These are phyloP conservation scores for Eutrema heterophyllum DNA, from an alignment of 345 rosid genomes.

Conservation along the genomic window DNA sequence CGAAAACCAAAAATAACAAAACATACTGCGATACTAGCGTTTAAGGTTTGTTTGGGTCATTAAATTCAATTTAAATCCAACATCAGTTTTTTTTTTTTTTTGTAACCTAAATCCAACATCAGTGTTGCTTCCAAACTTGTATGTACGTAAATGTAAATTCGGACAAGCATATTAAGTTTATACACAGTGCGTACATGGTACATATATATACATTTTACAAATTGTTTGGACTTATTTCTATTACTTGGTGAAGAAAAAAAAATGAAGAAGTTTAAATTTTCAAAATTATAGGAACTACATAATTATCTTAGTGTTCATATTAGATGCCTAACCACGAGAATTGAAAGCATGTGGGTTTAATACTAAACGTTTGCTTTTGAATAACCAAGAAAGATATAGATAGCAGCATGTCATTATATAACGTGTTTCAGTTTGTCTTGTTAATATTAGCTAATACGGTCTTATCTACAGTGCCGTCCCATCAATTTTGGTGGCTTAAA, in stretches of 20 bases:
- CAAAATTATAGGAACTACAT: neutral
- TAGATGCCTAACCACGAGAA: conserved; percentile 31
- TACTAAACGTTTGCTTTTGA: conserved; percentile 26
- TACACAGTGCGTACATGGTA: neutral
- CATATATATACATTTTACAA: neutral
- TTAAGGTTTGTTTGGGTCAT: too few species aligned
- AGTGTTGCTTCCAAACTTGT: neutral
- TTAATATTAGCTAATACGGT: conserved; percentile 15
- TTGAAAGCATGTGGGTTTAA: conserved; percentile 28
- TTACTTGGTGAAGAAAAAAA: neutral
- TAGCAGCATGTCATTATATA: conserved; percentile 20
- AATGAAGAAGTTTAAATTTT: neutral
- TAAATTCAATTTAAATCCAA: too few species aligned
- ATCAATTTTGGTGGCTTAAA: too few species aligned
- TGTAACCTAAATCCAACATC: too few species aligned
- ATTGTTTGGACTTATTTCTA: neutral
- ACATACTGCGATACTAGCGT: too few species aligned
- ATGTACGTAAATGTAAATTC: neutral
- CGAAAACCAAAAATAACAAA: too few species aligned
- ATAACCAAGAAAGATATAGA: conserved; percentile 32
- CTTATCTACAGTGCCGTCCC: conserved; percentile 33
- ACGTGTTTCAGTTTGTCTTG: conserved; percentile 21
- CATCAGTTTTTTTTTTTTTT: too few species aligned
- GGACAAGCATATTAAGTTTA: neutral
- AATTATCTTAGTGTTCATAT: conserved; percentile 2